Conservation (phyloP, 352 stramenopile genomes). For the Phytophthora multivora region DNA sequence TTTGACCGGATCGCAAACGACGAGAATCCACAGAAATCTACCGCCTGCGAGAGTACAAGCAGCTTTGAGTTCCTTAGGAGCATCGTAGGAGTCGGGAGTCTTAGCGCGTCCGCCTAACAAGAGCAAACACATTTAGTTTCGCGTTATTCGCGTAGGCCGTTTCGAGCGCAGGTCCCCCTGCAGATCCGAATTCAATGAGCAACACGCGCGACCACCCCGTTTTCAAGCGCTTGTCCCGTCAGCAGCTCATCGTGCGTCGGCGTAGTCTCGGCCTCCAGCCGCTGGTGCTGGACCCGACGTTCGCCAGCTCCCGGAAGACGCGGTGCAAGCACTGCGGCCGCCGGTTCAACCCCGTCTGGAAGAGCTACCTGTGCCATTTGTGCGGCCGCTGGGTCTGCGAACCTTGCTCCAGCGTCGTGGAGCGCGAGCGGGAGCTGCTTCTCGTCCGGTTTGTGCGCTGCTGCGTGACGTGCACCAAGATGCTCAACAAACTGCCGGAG, state of each 20-base stretch:
- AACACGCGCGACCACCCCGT: constrained; percentile 52
- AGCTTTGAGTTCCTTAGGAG: constrained; percentile 21
- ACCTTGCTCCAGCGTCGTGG: constrained; percentile 57
- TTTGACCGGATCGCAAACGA: constrained; percentile 38
- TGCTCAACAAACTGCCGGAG: constrained; percentile 61
- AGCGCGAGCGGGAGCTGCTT: constrained; percentile 52
- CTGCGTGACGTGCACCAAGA: constrained; percentile 46
- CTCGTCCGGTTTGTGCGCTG: constrained; percentile 55
- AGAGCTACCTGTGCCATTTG: constrained; percentile 53
- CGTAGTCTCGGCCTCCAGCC: constrained; percentile 58
- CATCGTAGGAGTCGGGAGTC: constrained; percentile 3
- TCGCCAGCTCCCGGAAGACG: constrained; percentile 23
- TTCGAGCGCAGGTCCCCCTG: too few species aligned
- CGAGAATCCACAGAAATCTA: neutral
- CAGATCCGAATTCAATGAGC: constrained; percentile 13
- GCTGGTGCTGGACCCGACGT: constrained; percentile 32
- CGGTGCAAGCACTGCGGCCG: constrained; percentile 54
- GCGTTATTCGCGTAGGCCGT: too few species aligned
- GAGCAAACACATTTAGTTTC: too few species aligned
- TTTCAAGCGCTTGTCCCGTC: constrained; percentile 55
- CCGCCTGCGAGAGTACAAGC: constrained; percentile 1
- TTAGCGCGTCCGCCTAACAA: too few species aligned
- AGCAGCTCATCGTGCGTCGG: constrained; percentile 55
- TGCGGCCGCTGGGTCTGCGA: constrained; percentile 59
- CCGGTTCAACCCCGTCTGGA: constrained; percentile 53